A percentile compares a stretch with the other conserved stretches of the same genome.
These are phyloP conservation scores for Cystofilobasidium bisporidii DNA, from an alignment of 768 basidiomycete species.

Conservation along the genomic window DNA sequence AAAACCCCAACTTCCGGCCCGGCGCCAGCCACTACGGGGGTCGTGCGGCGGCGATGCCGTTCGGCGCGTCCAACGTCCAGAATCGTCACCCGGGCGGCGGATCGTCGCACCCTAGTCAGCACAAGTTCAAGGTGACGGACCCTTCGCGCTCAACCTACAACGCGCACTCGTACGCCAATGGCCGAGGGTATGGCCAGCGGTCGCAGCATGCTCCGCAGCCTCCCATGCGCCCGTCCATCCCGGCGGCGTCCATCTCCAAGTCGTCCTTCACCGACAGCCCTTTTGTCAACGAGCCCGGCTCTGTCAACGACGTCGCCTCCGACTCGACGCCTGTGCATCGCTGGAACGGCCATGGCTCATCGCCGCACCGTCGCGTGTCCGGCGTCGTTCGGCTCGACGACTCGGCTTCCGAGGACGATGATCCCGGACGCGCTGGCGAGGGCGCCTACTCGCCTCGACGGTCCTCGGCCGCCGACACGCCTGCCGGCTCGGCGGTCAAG, in stretches of 20 bases:
- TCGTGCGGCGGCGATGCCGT: too few relatives aligned
- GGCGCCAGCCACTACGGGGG: too few relatives aligned
- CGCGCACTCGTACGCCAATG: neutral
- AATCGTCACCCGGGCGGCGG: too few relatives aligned
- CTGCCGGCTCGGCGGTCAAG: too few relatives aligned
- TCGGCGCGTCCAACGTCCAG: too few relatives aligned
- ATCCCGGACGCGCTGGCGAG: too few relatives aligned
- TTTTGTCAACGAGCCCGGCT: neutral
- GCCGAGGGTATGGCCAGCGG: neutral
- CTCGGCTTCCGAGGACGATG: too few relatives aligned
- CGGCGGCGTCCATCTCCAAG: neutral
- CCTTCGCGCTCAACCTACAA: neutral
- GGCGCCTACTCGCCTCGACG: too few relatives aligned
- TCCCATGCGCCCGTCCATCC: neutral
- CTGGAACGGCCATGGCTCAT: neutral
- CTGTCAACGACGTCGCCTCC: neutral
- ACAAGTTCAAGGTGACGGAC: neutral
- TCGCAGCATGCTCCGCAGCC: neutral
- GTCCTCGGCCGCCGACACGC: too few relatives aligned
- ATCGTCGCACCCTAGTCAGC: too few relatives aligned
- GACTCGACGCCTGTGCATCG: neutral
- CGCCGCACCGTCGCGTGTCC: too few relatives aligned
- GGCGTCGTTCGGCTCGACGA: too few relatives aligned
- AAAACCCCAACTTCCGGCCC: neutral
- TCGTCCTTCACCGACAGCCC: neutral